Base-by-base conservation (phyloP, 2,329 filamentous ascomycete species). In the Talaromyces islandicus region DNA sequence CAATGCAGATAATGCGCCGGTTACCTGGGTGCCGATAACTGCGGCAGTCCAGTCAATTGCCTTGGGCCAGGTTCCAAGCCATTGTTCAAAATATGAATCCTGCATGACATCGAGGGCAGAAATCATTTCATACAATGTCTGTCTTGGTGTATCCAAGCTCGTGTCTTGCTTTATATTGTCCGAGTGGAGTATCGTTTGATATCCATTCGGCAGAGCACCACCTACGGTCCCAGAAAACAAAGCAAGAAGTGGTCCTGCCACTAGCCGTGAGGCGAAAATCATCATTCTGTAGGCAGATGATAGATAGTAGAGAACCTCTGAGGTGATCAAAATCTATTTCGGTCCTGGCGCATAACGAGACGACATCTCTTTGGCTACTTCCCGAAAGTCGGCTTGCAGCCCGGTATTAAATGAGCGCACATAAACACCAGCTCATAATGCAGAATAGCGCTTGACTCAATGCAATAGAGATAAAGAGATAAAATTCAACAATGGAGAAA, bases 21-120 rank as follows among this genome's bases (percentile, higher is more conserved):
- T 88, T 38, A 96, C 76, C 60, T 93, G 86, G 0, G 92, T 96
- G 50, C 87, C 87, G 66, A 91, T 80, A 9, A 97, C 91, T 4
- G 93, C 92, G 19, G 87, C 88, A 0, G 93, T 97, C 93, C 93
- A 97, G 77, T 97, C 93, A 68, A 96, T 97, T 32, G 90, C 84
- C 1, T 82, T 81, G 0, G 92, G 91, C 91, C 92, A 97, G 27
- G 86, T 91, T 11, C 90, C 92, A 38, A 88, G 78, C 81, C 89
- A 89, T 4, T 88, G 76, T 53, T 86, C 82, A 71, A 94, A 97
- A 75, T 91, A 96, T 27, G 82, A 78, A 57, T 84, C 80, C 72
- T 97, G 92, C 81, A 97, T 85, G 6, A 88, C 85, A 53, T 85
- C 81, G 63, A 97, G 80, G 6, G 90, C 88, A 54, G 82, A 73